phyloP scores from a whole-genome alignment of 495 filamentous ascomycete genomes.

The Lasiosphaeris hirsuta region DNA sequence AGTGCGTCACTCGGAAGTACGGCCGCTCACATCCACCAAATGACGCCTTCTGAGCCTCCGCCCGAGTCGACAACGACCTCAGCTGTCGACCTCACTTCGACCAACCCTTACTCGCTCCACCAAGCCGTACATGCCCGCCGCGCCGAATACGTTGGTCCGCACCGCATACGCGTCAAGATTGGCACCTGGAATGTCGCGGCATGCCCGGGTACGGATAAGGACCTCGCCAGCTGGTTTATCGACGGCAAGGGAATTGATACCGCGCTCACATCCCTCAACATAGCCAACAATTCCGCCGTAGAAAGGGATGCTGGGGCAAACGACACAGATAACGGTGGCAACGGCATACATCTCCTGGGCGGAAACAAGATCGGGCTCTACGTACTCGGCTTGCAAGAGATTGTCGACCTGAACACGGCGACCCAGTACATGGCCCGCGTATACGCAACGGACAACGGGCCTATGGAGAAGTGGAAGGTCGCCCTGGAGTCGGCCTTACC shows the following conservation, averaged over 20 bases:
- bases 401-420: constrained; percentile 77
- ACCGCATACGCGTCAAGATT: constrained; percentile 74
- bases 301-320: constrained; percentile 21
- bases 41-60: constrained; percentile 29
- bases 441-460: constrained; percentile 63
- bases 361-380: constrained; percentile 78
- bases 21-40: constrained; percentile 1
- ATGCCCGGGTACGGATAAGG: constrained; percentile 75
- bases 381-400: constrained; percentile 84
- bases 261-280: constrained; percentile 49
- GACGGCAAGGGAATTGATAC: constrained; percentile 67
- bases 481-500: constrained; percentile 70
- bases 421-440: constrained; percentile 55
- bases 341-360: constrained; percentile 36
- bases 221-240: constrained; percentile 83
- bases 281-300: constrained; percentile 30
- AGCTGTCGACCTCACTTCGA: constrained; percentile 33
- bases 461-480: constrained; percentile 74
- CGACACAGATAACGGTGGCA: constrained; percentile 26
- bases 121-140: constrained; percentile 63
- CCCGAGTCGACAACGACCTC: constrained; percentile 32
- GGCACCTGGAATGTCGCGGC: constrained; percentile 95
- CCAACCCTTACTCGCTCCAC: constrained; percentile 45
- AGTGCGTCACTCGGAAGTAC: no score
- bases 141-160: constrained; percentile 69